Conservation (phyloP, 1,139 yeast genomes). For the Kazachstania sp. region DNA sequence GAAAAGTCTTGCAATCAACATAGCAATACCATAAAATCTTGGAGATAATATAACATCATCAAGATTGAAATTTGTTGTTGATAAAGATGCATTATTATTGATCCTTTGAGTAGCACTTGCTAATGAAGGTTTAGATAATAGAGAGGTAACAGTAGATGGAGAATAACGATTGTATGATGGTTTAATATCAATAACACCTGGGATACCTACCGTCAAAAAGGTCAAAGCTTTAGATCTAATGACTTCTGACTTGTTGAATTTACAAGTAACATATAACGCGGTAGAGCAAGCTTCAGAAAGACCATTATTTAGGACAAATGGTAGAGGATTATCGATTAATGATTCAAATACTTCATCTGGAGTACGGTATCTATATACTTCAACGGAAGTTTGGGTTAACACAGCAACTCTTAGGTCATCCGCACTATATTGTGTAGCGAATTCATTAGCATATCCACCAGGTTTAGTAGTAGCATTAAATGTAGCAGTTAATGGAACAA, state of each 20-base stretch:
- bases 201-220: conserved; percentile 34
- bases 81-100: background rate
- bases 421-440: conserved; percentile 73
- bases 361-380: conserved; percentile 65
- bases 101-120: conserved; percentile 18
- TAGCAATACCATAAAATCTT: conserved; percentile 83
- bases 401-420: conserved; percentile 65
- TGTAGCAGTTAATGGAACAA: conserved; percentile 59
- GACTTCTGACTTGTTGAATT: conserved; percentile 52
- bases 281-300: conserved; percentile 78
- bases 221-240: conserved; percentile 35
- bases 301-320: conserved; percentile 50
- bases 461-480: conserved; percentile 68
- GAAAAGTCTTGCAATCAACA: conserved; percentile 68
- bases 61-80: conserved; percentile 30
- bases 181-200: conserved; percentile 33
- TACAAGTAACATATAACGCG: conserved; percentile 73
- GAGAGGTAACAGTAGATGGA: conserved; percentile 24
- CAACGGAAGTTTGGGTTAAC: conserved; percentile 70
- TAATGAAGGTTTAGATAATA: conserved; percentile 20
- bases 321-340: conserved; percentile 46
- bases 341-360: conserved; percentile 71
- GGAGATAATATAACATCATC: conserved; percentile 84
- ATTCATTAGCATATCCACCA: conserved; percentile 71
- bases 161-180: conserved; percentile 30